Conservation (phyloP, 1,284 basidiomycete species). For the Wolfiporia cocos region DNA sequence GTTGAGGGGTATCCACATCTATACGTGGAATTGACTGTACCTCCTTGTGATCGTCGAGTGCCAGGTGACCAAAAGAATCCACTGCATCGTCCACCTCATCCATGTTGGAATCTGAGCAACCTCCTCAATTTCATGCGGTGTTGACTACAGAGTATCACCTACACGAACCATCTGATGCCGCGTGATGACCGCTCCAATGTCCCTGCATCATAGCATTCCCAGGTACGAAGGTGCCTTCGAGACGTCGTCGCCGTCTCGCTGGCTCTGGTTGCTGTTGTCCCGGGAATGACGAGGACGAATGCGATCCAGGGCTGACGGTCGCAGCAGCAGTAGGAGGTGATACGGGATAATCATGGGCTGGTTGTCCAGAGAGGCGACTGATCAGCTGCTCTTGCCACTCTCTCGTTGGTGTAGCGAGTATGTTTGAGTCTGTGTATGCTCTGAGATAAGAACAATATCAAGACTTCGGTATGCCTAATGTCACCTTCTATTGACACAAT, state of each 20-base stretch:
- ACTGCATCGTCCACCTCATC: constrained; percentile 42
- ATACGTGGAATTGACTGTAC: constrained; percentile 27
- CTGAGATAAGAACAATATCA: no score
- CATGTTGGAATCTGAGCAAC: constrained; percentile 17
- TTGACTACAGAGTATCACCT: constrained; percentile 1
- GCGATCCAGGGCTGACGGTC: constrained; percentile 10
- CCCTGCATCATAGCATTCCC: constrained; percentile 4
- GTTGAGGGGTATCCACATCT: not conserved
- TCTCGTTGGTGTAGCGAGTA: constrained; percentile 57
- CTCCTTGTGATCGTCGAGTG: constrained; percentile 77
- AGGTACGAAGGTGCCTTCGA: constrained; percentile 23
- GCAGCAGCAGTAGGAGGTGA: constrained; percentile 5
- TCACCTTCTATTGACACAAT: constrained; percentile 67
- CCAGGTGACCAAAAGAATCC: constrained; percentile 71
- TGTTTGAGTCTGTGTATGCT: constrained; percentile 50
- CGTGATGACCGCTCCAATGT: constrained; percentile 20
- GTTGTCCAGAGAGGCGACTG: constrained; percentile 35
- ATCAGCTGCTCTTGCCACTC: constrained; percentile 75
- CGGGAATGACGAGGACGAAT: constrained; percentile 10
- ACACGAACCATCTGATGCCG: constrained; percentile 11
- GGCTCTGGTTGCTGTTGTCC: constrained; percentile 3
- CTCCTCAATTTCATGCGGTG: not conserved
- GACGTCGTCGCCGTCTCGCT: constrained; percentile 15
- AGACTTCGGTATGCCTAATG: no score
- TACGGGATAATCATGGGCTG: constrained; percentile 4